Conservation (phyloP, 352 stramenopile genomes). For the Plasmopara muralis region DNA sequence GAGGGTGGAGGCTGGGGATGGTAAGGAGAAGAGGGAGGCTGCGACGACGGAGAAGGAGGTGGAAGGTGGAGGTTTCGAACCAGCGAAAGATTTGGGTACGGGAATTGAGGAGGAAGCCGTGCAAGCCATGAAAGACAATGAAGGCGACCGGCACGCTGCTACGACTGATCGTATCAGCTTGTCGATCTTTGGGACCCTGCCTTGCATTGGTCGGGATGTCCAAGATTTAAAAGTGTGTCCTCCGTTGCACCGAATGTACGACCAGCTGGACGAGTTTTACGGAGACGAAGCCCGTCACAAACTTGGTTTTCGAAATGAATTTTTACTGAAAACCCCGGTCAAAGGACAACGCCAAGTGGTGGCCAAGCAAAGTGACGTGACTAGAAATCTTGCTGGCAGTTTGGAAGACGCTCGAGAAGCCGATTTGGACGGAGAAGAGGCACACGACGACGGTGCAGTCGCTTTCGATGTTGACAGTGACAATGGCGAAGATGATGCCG, state of each 20-base stretch:
- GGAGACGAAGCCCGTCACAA: constrained; percentile 46
- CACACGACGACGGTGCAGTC: not conserved
- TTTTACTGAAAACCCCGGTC: constrained; percentile 49
- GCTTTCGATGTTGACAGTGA: not conserved
- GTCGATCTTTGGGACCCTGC: constrained; percentile 37
- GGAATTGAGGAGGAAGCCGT: no score
- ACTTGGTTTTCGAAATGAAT: constrained; percentile 49
- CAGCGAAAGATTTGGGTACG: no score
- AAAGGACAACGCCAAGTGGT: constrained; percentile 32
- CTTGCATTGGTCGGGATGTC: constrained; percentile 54
- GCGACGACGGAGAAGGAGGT: constrained; percentile 1
- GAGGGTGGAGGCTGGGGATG: constrained; percentile 4
- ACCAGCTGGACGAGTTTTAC: constrained; percentile 65
- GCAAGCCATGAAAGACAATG: no score
- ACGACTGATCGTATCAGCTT: constrained; percentile 38
- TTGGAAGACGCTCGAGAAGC: constrained; percentile 34
- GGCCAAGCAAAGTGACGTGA: constrained; percentile 25
- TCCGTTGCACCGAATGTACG: constrained; percentile 59
- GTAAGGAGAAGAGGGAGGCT: not conserved
- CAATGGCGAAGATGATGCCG: not conserved
- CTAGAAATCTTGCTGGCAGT: constrained; percentile 33
- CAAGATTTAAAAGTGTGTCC: constrained; percentile 56
- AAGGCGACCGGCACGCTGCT: constrained; percentile 1
- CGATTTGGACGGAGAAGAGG: constrained; percentile 31
- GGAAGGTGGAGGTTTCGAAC: no score